phyloP scores from a whole-genome alignment of 78 protist genomes.

The Dictyostelium brefeldianum region DNA sequence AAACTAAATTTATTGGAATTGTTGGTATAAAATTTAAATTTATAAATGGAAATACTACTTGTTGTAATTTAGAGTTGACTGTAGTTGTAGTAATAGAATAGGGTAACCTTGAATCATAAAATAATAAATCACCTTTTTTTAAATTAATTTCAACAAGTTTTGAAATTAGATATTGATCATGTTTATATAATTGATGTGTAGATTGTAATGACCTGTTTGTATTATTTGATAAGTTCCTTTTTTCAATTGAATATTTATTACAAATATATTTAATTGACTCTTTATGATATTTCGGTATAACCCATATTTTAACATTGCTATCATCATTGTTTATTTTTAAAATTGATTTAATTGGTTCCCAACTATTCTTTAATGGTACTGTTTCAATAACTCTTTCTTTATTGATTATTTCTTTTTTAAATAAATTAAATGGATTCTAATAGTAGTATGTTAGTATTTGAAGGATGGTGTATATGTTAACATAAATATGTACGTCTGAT shows the following conservation, averaged over 20 bases:
- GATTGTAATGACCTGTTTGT: neutral
- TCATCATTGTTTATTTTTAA: neutral
- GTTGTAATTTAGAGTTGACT: too few relatives aligned
- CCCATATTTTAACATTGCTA: neutral
- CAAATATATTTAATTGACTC: neutral
- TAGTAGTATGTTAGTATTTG: too few relatives aligned
- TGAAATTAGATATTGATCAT: neutral
- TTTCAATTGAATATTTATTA: neutral
- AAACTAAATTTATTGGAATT: too few relatives aligned
- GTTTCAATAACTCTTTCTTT: neutral
- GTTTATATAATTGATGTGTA: neutral
- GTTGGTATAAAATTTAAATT: too few relatives aligned
- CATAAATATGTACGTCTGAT: neutral
- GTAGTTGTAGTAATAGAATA: neutral
- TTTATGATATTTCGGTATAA: neutral
- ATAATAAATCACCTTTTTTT: constrained; percentile 15
- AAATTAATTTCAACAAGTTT: neutral
- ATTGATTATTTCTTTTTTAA: neutral
- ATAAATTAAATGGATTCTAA: constrained; percentile 15
- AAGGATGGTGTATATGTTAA: too few relatives aligned
- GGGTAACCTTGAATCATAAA: constrained; percentile 6
- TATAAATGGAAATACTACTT: too few relatives aligned
- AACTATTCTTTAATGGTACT: neutral
- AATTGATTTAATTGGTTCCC: constrained; percentile 2
- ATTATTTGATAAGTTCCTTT: neutral